Base-by-base conservation (phyloP, 2,329 filamentous ascomycete genomes). In the Phaeosphaeria sp. region DNA sequence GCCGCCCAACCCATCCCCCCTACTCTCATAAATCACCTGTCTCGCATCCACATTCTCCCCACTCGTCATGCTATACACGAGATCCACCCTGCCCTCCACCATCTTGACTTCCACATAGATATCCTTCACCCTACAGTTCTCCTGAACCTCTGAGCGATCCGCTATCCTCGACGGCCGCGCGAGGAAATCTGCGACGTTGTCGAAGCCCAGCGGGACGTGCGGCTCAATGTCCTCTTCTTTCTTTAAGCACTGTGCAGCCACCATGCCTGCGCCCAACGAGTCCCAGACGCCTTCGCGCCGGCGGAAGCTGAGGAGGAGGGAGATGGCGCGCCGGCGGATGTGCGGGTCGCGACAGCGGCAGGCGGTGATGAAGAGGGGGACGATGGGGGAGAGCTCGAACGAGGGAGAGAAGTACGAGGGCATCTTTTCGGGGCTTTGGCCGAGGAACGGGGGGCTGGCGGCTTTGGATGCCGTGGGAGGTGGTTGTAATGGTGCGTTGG, bases 251-350 rank as follows among this genome's bases (percentile, higher is more conserved):
- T 72, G 54, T 20, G 62, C 39, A 8, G 65, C 65, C 0, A 73
- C 66, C 59, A 68, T 60, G 6, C 65, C 70, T 1, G 67, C 69
- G 21, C 65, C 68, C 15, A 59, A 59, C 1, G 63, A 67, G 47
- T 72, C 67, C 71, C 69, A 74, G 2, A 68, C 64, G 5, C 71
- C 69, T 52, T 74, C 71, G 21, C 71, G 63, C 13, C 69, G 60
- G 22, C 68, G 53, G 55, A 61, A 65, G 46, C 57, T 66, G 20
- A 70, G 61, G 1, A 74, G 57, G 3, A 72, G 53, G 11, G 61
- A 55, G 17, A 74, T 60, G 20, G 69, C 71, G 25, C 68, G 65
- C 15, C 71, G 60, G 3, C 71, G 67, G 15, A 68, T 49, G n/a
- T 65, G 33, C 11, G 71, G 71, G 47, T 72, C 71, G 13, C 71